Evolutionary conservation across 192 early-diverging fungal species (phyloP).

Genomic region (Chytriomyces sp.): DNA sequence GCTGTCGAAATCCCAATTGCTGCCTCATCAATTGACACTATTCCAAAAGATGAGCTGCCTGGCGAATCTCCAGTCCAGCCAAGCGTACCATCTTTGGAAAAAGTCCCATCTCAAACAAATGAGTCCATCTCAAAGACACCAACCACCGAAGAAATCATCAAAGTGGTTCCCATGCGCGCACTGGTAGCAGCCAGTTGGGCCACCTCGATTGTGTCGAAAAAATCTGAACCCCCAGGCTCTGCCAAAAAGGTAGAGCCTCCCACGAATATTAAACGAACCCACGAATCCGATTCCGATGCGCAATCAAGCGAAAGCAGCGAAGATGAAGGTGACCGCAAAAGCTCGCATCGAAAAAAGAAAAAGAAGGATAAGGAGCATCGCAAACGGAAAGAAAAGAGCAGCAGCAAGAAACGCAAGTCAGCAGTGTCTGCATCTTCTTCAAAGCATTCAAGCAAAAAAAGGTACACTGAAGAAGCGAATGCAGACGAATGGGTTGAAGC

Average conservation of each 20-base stretch:
- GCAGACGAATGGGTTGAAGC: background rate
- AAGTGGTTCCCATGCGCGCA: background rate
- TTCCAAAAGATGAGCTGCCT: background rate
- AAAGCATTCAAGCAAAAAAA: background rate
- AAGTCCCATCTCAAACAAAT: background rate
- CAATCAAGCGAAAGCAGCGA: slow-evolving; percentile 42
- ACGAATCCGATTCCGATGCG: background rate
- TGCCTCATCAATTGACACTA: background rate
- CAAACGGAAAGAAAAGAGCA: slow-evolving; percentile 1
- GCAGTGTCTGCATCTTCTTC: background rate
- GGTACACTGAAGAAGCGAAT: background rate
- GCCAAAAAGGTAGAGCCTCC: background rate
- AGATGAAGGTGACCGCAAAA: slow-evolving; percentile 77
- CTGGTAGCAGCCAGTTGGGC: slow-evolving; percentile 14
- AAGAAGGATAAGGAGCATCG: slow-evolving; percentile 7
- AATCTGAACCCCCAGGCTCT: background rate
- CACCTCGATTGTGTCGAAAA: background rate
- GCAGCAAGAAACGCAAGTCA: slow-evolving; percentile 1
- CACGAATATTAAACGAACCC: background rate
- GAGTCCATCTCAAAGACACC: background rate
- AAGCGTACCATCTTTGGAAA: background rate
- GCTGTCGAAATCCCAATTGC: slow-evolving; percentile 37
- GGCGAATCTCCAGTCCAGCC: background rate
- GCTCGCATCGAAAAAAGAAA: slow-evolving; percentile 34
- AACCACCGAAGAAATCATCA: background rate